Percentiles rank a stretch among this genome's conserved stretches.
phyloP scores from a whole-genome alignment of 2,329 filamentous ascomycete genomes.

The Colletotrichum musicola region DNA sequence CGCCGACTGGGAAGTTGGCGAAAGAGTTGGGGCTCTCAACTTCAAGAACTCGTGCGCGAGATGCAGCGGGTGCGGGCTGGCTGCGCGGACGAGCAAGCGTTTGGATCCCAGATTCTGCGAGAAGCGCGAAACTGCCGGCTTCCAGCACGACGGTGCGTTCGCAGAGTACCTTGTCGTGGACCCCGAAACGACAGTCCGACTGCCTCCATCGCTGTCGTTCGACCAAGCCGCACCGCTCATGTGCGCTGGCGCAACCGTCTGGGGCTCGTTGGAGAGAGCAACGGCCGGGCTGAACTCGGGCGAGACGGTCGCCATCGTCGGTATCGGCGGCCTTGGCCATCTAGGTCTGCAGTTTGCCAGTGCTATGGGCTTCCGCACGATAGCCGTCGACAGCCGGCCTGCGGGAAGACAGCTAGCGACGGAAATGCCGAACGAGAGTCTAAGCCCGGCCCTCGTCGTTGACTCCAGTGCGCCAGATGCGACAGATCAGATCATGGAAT shows the following conservation, averaged over 20 bases:
- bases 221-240: conserved; percentile 52
- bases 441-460: conserved; percentile 46
- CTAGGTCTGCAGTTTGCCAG: conserved; percentile 52
- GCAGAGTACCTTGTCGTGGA: conserved; percentile 51
- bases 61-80: conserved; percentile 46
- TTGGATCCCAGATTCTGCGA: conserved; percentile 50
- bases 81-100: conserved; percentile 29
- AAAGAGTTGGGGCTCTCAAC: conserved; percentile 52
- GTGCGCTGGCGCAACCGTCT: conserved; percentile 52
- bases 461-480: conserved; percentile 42
- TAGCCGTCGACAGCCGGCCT: conserved; percentile 51
- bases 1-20: conserved; percentile 46
- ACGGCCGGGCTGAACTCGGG: conserved; percentile 43
- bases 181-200: conserved; percentile 44
- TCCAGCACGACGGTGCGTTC: conserved; percentile 51
- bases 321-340: conserved; percentile 52
- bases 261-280: conserved; percentile 49
- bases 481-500: conserved; percentile 41
- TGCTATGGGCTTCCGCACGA: conserved; percentile 49
- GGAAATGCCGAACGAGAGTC: conserved; percentile 41
- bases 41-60: conserved; percentile 48
- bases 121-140: conserved; percentile 48
- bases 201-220: conserved; percentile 46
- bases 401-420: conserved; percentile 46
- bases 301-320: conserved; percentile 48